A percentile compares a stretch with the other conserved stretches of the same genome.
Evolutionary conservation across 1,284 basidiomycete genomes (phyloP).

Genomic region (Apiotrichum porosum): DNA sequence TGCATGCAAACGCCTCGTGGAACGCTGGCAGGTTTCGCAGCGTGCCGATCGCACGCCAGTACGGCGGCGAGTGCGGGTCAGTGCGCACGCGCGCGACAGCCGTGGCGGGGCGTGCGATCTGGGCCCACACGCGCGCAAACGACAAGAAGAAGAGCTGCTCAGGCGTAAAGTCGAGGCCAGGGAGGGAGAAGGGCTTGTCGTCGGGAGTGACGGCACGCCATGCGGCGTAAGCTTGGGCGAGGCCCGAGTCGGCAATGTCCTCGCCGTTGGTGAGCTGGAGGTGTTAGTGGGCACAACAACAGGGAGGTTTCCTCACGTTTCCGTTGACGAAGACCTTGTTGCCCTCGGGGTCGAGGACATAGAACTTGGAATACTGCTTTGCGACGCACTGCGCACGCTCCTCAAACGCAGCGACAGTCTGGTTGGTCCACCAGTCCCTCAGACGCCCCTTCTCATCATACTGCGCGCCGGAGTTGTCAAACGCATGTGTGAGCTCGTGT

Average conservation of each 20-base stretch:
- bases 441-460: slow-evolving; percentile 54
- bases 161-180: slow-evolving; percentile 71
- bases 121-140: slow-evolving; percentile 54
- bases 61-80: slow-evolving; percentile 79
- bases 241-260: slow-evolving; percentile 81
- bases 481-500: slow-evolving; percentile 87
- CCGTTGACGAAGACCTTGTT: slow-evolving; percentile 79
- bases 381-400: slow-evolving; percentile 80
- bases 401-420: slow-evolving; percentile 77
- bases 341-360: slow-evolving; percentile 77
- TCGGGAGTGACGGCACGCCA: slow-evolving; percentile 58
- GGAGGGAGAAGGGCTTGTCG: slow-evolving; percentile 52
- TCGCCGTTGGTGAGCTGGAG: slow-evolving; percentile 66
- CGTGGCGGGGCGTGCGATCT: slow-evolving; percentile 40
- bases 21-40: slow-evolving; percentile 53
- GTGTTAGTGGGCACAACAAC: too few relatives aligned
- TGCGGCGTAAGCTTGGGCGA: slow-evolving; percentile 79
- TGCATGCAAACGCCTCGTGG: slow-evolving; percentile 47
- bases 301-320: slow-evolving; percentile 52
- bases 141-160: slow-evolving; percentile 90
- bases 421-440: slow-evolving; percentile 71
- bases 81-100: slow-evolving; percentile 73
- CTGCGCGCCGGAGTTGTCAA: slow-evolving; percentile 75
- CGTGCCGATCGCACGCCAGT: slow-evolving; percentile 75
- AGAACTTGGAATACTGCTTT: slow-evolving; percentile 80